Evolutionary conservation across 768 basidiomycete species (phyloP).

Genomic region (Kwoniella pini): DNA sequence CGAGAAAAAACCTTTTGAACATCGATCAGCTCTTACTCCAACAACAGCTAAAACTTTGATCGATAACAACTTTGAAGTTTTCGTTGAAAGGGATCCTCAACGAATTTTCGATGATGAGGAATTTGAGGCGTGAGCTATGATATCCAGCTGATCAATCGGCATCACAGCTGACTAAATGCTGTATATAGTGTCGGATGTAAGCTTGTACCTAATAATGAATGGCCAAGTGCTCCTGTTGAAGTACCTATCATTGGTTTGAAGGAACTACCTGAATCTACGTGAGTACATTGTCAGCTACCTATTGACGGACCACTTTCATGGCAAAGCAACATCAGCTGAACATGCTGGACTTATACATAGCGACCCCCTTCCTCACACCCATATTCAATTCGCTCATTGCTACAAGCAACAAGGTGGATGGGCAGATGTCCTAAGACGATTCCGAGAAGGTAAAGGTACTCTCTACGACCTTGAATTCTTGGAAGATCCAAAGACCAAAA

Average conservation of each 20-base stretch:
- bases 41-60: slow-evolving; percentile 84
- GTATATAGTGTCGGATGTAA: slow-evolving; percentile 93
- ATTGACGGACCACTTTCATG: background rate
- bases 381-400: slow-evolving; percentile 98
- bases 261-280: slow-evolving; percentile 79
- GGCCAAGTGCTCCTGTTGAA: slow-evolving; percentile 74
- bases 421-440: slow-evolving; percentile 80
- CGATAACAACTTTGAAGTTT: slow-evolving; percentile 84
- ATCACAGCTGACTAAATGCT: slow-evolving; percentile 1
- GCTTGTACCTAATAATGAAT: slow-evolving; percentile 81
- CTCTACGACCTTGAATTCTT: slow-evolving; percentile 97
- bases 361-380: slow-evolving; percentile 80
- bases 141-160: slow-evolving; percentile 2
- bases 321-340: too few species aligned
- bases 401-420: slow-evolving; percentile 96
- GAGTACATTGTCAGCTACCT: slow-evolving; percentile 16
- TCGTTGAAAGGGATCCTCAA: slow-evolving; percentile 89
- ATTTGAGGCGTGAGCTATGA: slow-evolving; percentile 74
- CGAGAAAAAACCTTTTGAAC: slow-evolving; percentile 94
- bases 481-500: slow-evolving; percentile 69
- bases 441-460: slow-evolving; percentile 73
- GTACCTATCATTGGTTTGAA: slow-evolving; percentile 91
- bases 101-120: slow-evolving; percentile 91
- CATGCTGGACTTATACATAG: slow-evolving; percentile 56
- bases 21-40: slow-evolving; percentile 88